Conservation (phyloP, 2,329 filamentous ascomycete genomes). For the Colletotrichum acutatum region DNA sequence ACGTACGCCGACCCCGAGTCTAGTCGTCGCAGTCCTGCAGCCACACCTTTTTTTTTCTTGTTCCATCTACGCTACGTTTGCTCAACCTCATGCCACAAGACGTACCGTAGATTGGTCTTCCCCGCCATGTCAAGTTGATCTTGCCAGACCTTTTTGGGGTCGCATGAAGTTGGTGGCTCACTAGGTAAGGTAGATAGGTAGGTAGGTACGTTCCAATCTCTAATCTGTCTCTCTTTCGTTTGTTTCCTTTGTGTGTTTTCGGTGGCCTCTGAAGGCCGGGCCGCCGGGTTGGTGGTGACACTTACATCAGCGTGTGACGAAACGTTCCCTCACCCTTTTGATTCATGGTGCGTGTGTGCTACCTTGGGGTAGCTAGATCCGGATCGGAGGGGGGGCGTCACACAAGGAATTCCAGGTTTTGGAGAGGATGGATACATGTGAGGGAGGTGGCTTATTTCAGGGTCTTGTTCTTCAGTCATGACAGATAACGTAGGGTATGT, state of each 20-base stretch:
- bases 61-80: neutral
- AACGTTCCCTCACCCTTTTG: neutral
- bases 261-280: neutral
- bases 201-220: neutral
- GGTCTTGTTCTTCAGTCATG: no score
- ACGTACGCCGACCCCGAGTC: neutral
- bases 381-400: no score
- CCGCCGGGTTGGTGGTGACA: neutral
- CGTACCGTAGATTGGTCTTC: neutral
- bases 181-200: no score
- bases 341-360: neutral
- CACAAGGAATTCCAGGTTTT: no score
- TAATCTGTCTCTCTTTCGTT: neutral
- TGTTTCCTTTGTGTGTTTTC: neutral
- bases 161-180: neutral
- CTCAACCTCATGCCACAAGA: neutral
- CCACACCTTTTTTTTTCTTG: constrained; percentile 21
- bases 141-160: neutral
- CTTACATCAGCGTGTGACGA: constrained; percentile 2
- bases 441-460: no score
- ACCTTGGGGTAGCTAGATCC: neutral
- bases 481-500: no score
- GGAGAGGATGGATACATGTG: no score
- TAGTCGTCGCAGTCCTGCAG: constrained; percentile 14
- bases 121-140: neutral